Evolutionary conservation across 1,284 basidiomycete genomes (phyloP).

Genomic region (Apiotrichum siamense): DNA sequence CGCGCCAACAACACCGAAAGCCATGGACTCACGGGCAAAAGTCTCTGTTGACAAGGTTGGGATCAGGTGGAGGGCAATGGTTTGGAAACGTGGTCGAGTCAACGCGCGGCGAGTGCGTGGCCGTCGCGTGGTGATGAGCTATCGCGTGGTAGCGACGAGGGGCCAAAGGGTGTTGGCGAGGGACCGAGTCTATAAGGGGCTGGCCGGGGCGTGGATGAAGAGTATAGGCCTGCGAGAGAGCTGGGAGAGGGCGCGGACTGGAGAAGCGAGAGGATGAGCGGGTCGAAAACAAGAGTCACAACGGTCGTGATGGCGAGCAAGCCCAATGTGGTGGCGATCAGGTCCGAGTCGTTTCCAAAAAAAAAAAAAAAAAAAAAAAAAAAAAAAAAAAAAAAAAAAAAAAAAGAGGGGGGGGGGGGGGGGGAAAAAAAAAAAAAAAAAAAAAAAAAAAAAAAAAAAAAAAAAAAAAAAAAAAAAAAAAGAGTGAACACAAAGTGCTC

Average conservation of each 20-base stretch:
- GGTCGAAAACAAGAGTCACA: neutral
- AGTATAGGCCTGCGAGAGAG: neutral
- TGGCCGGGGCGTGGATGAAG: neutral
- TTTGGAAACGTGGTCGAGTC: neutral
- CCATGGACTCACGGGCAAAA: constrained; percentile 11
- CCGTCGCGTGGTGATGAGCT: constrained; percentile 14
- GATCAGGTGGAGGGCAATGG: neutral
- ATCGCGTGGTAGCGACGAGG: constrained; percentile 4
- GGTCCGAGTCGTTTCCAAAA: neutral
- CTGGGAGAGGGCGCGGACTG: neutral
- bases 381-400: no score
- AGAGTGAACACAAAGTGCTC: no score
- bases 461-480: no score
- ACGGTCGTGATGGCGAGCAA: neutral
- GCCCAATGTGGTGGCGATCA: neutral
- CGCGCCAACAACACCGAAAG: neutral
- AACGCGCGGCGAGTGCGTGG: constrained; percentile 17
- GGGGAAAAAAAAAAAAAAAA: no score
- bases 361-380: neutral
- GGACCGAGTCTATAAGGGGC: neutral
- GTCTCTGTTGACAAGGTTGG: neutral
- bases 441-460: no score
- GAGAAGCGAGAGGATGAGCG: neutral
- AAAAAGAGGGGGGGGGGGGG: no score
- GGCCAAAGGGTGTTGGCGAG: neutral